Evolutionary conservation across 2,329 filamentous ascomycete genomes (phyloP).

Genomic region (Phialophora tarda): DNA sequence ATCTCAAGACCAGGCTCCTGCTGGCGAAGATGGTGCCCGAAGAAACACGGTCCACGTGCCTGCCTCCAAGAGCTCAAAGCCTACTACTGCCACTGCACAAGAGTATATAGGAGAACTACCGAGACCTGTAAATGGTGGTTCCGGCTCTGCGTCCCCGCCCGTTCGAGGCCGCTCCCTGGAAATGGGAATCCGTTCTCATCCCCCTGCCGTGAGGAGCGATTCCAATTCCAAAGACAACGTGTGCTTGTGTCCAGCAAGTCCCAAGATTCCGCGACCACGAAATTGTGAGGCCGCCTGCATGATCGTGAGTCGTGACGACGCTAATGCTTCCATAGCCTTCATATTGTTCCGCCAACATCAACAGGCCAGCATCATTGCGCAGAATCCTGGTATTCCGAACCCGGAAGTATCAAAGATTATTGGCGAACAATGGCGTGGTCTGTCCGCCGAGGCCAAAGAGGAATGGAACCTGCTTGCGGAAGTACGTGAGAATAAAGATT

Average conservation of each 20-base stretch:
- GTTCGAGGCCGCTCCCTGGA: constrained; percentile 19
- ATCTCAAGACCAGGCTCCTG: constrained; percentile 19
- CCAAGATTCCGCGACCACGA: constrained; percentile 72
- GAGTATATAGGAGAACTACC: constrained; percentile 17
- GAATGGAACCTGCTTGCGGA: constrained; percentile 90
- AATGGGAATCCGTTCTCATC: constrained; percentile 20
- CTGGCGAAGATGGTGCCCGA: constrained; percentile 25
- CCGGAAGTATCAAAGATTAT: constrained; percentile 98
- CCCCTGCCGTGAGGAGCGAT: constrained; percentile 2
- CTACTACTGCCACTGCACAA: constrained; percentile 8
- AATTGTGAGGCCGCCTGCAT: constrained; percentile 63
- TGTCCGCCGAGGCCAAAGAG: constrained; percentile 74
- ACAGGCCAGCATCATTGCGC: constrained; percentile 78
- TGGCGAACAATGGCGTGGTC: constrained; percentile 85
- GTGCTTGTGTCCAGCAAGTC: constrained; percentile 72
- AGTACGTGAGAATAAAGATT: constrained; percentile 51
- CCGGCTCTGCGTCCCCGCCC: constrained; percentile 19
- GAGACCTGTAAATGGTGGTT: constrained; percentile 13
- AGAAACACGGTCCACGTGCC: constrained; percentile 32
- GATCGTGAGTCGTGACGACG: constrained; percentile 24
- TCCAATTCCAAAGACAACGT: constrained; percentile 46
- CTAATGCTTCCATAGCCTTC: constrained; percentile 70
- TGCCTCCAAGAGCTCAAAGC: constrained; percentile 1
- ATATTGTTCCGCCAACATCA: constrained; percentile 96
- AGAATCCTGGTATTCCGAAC: constrained; percentile 88